Evolutionary conservation across 139 green algal genomes (phyloP).

Genomic region (Helicosporidium sp.): DNA sequence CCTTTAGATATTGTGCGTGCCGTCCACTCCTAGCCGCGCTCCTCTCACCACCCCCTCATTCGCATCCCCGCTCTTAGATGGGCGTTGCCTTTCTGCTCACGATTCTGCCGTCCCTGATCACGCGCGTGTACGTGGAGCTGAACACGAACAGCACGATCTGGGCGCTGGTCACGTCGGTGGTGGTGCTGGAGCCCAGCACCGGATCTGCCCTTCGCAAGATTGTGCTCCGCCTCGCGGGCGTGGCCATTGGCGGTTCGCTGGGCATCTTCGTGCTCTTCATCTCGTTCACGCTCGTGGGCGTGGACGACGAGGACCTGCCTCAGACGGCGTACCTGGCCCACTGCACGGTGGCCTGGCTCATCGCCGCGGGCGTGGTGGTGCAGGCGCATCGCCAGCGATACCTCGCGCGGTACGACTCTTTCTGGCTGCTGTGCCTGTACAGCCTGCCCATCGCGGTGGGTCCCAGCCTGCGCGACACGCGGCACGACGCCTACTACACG

Average conservation of each 20-base stretch:
- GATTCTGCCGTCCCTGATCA: conserved; percentile 1
- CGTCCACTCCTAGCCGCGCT: not conserved
- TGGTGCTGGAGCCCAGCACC: conserved; percentile 8
- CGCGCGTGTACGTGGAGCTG: not conserved
- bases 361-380: no score
- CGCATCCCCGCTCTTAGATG: not conserved
- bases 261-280: conserved; percentile 2
- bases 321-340: not conserved
- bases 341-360: no score
- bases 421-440: not conserved
- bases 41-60: not conserved
- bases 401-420: no score
- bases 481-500: not conserved
- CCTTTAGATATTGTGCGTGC: not conserved
- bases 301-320: not conserved
- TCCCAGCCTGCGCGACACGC: not conserved
- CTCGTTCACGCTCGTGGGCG: not conserved
- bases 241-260: not conserved
- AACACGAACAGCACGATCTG: not conserved
- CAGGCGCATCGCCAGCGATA: no score
- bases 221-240: conserved; percentile 1
- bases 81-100: not conserved
- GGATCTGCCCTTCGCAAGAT: conserved; percentile 8
- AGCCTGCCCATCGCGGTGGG: not conserved
- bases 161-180: not conserved